Percentiles rank a stretch among this genome's conserved stretches.
These are phyloP conservation scores for Cutaneotrichosporon spelunceum DNA, from an alignment of 1,284 basidiomycete genomes.

Conservation along the genomic window DNA sequence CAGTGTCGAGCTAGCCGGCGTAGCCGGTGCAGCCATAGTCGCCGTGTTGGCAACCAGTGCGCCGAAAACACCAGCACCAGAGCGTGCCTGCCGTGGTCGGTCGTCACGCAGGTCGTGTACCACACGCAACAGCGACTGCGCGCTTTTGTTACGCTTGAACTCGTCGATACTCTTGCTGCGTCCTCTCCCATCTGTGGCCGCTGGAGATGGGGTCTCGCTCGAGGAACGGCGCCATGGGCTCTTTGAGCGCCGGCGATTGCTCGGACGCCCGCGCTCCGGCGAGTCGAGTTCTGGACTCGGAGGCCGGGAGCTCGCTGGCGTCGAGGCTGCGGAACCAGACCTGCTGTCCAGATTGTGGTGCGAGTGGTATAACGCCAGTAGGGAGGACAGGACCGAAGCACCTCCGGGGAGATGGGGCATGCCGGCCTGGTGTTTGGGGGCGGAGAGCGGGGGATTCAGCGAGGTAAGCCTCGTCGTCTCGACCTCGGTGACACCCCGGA, in stretches of 20 bases:
- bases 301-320: neutral
- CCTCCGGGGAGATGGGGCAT: conserved; percentile 31
- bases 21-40: conserved; percentile 61
- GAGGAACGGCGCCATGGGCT: neutral
- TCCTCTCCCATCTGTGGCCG: neutral
- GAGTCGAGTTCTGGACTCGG: neutral
- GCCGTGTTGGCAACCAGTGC: conserved; percentile 69
- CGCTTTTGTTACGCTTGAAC: conserved; percentile 4
- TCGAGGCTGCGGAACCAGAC: neutral
- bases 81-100: conserved; percentile 58
- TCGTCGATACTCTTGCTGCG: neutral
- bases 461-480: neutral
- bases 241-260: neutral
- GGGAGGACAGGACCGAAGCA: conserved; percentile 43
- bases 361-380: conserved; percentile 46
- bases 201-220: neutral
- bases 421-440: conserved; percentile 9
- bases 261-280: neutral
- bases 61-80: conserved; percentile 67
- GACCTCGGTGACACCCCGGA: neutral
- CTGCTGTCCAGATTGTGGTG: conserved; percentile 24
- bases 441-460: conserved; percentile 15
- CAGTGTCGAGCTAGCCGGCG: conserved; percentile 56
- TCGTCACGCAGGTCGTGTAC: conserved; percentile 28
- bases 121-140: conserved; percentile 1